Evolutionary conservation across 345 rosid species (phyloP), one percentile per base, ranked within the genome.

Genomic region (Hibiscus trionum): DNA sequence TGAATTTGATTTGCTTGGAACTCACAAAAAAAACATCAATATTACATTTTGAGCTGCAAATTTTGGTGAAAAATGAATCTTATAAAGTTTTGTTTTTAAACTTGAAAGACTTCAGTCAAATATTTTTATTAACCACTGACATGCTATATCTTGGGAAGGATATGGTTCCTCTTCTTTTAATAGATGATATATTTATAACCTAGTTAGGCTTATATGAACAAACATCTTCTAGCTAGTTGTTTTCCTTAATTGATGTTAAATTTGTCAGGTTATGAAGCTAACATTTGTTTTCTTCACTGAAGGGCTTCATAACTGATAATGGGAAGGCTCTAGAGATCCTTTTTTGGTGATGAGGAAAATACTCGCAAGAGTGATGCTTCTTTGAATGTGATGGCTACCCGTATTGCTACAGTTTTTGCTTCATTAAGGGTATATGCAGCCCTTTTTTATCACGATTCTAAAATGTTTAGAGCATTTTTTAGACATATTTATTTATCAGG

Each of bases 351-450:
- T 39, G 98, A 89, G 66, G 99, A 91, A 79, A 85, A 85, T 83
- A 80, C 85, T 76, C 88, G 87, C 66, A 88, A 79, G 74, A 96
- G 93, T 39, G 97, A 90, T 81, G 95, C 84, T 0, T 91, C 92
- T 75, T 86, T 96, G 88, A 90, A 86, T 83, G 87, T 86, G 85
- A 88, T 91, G 95, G 98, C 99, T 80, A 76, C 82, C 68, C 96
- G 98, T 71, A 82, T 96, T 69, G 92, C 99, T 75, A 96, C 99
- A 46, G 98, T 96, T 76, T 90, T 96, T 87, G 96, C 99, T 75
- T 96, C 99, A 57, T 69, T 96, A 63, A 90, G 93, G 99, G 99
- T 96, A 87, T 74, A 53, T 73, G 44, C 46, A 44, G 46, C 69
- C 42, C 50, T 68, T 58, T 68, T 78, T 75, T 58, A 26, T 76